These are phyloP conservation scores for Yamadazyma nakazawae DNA, from an alignment of 805 yeast species.

Conservation along the genomic window DNA sequence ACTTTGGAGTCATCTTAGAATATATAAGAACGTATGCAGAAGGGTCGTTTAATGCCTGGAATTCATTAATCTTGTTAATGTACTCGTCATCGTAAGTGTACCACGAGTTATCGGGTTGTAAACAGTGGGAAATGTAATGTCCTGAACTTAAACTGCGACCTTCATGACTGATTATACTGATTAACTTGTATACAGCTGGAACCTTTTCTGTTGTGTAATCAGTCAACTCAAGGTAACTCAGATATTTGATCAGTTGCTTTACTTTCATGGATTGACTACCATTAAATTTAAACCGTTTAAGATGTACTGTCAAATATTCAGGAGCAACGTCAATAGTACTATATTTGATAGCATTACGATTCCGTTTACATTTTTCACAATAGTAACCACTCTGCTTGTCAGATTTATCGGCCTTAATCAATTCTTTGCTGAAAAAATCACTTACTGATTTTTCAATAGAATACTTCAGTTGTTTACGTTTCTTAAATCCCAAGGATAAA, in stretches of 20 bases:
- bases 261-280: constrained; percentile 75
- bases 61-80: constrained; percentile 67
- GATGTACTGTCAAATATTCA: constrained; percentile 80
- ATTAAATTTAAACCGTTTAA: constrained; percentile 87
- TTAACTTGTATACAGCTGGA: constrained; percentile 61
- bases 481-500: constrained; percentile 73
- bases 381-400: constrained; percentile 79
- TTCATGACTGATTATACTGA: constrained; percentile 87
- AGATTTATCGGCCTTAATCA: constrained; percentile 61
- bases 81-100: constrained; percentile 92
- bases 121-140: constrained; percentile 86
- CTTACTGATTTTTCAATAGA: constrained; percentile 70
- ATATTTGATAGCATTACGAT: constrained; percentile 74
- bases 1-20: constrained; percentile 54
- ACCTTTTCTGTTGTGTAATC: constrained; percentile 39
- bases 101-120: constrained; percentile 93
- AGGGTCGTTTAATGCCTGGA: constrained; percentile 74
- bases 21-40: constrained; percentile 89
- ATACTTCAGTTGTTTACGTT: constrained; percentile 41
- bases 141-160: constrained; percentile 92
- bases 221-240: constrained; percentile 70
- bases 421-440: constrained; percentile 82
- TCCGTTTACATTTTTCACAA: constrained; percentile 80
- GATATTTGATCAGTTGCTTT: constrained; percentile 81
- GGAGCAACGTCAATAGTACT: constrained; percentile 79